Evolutionary conservation across 2,329 filamentous ascomycete genomes (phyloP), one percentile per base, ranked within the genome.

Genomic region (Fusarium brachygibbosum): DNA sequence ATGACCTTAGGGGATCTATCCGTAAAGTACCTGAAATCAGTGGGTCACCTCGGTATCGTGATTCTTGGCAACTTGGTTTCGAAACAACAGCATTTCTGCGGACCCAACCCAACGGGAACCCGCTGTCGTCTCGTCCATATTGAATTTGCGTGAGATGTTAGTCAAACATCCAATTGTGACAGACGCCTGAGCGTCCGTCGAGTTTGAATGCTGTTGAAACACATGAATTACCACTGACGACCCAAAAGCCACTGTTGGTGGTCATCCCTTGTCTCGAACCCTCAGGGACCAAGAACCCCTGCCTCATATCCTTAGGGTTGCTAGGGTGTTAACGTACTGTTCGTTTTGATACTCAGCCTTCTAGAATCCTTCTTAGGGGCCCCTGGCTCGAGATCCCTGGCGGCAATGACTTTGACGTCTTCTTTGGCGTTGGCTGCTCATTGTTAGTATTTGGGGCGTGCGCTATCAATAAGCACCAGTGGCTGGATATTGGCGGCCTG

Each of bases 301-400:
- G 54, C 61, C 56, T 58, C 56, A 46, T 28, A 54, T 57, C 37
- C 48, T 41, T 45, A 35, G 42, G 46, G 63, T 61, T 42, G 58
- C 41, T 44, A 21, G 45, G 46, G 34, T 34, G 16, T 45, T 45
- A 48, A 29, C 23, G 25, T 58, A 28, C 54, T 58, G 58, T 55
- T 64, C 57, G 59, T 60, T 62, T 61, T 34, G 37, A 59, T 45
- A 40, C 58, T 73, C 57, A 63, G 59, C 70, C 72, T 74, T 74
- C 72, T 74, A 70, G 72, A 74, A 74, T 69, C 72, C 68, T 74
- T 74, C 70, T 62, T 35, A 44, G 42, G 57, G 42, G 38, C 29
- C 64, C 63, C 58, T 52, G 52, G 57, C 63, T 64, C 50, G 54
- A 42, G 32, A 55, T 70, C 70, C 66, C 49, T 73, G 70, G 57